Evolutionary conservation across 768 basidiomycete species (phyloP).

Genomic region (Suillus decipiens): DNA sequence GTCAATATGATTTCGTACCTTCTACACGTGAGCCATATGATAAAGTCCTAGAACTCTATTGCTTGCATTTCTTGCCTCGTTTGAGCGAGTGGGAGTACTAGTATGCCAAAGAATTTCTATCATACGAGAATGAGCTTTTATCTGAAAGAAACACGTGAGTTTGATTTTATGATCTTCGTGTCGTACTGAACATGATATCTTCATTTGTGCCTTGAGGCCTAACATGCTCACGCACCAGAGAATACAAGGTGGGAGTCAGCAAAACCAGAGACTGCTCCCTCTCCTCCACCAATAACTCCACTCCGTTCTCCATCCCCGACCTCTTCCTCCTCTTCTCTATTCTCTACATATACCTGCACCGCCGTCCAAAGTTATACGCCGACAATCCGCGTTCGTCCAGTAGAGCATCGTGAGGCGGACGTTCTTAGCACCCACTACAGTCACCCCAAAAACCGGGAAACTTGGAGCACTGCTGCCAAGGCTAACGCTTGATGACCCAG

Average conservation of each 20-base stretch:
- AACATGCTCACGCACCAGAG: constrained; percentile 37
- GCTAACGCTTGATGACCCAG: no score
- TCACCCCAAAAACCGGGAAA: no score
- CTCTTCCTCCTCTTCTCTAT: constrained; percentile 68
- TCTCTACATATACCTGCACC: constrained; percentile 74
- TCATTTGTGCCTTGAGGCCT: constrained; percentile 30
- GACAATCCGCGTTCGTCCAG: constrained; percentile 15
- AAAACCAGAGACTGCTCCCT: constrained; percentile 18
- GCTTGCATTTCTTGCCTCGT: constrained; percentile 69
- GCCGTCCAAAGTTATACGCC: constrained; percentile 46
- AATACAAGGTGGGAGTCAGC: constrained; percentile 9
- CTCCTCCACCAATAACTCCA: constrained; percentile 24
- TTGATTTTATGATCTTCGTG: background rate
- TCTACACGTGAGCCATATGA: constrained; percentile 60
- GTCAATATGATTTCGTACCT: constrained; percentile 33
- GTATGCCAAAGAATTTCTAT: constrained; percentile 73
- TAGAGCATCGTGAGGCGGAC: no score
- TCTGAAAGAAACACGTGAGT: constrained; percentile 54
- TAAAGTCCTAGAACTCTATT: constrained; percentile 77
- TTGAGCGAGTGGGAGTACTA: constrained; percentile 81
- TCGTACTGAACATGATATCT: constrained; percentile 28
- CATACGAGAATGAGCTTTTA: constrained; percentile 68
- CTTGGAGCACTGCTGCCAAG: no score
- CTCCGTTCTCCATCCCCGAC: constrained; percentile 46
- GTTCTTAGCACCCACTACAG: no score